Evolutionary conservation across 2,329 filamentous ascomycete genomes (phyloP).

Genomic region (Colletotrichum sp.): DNA sequence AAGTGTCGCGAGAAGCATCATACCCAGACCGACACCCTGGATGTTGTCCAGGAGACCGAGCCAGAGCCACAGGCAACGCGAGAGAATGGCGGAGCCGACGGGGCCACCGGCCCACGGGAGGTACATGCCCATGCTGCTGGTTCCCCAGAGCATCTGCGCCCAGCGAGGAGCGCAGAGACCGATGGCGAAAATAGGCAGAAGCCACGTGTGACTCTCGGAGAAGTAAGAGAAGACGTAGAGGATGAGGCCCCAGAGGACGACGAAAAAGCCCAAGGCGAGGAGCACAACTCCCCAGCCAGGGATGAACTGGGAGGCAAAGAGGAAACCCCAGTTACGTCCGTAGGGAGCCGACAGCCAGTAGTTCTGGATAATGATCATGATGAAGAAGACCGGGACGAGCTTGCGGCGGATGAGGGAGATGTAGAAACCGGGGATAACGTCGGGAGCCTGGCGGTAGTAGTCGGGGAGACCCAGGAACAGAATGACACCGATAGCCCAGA

Average conservation of each 20-base stretch:
- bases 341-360: slow-evolving; percentile 71
- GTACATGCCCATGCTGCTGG: slow-evolving; percentile 63
- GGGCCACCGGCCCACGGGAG: slow-evolving; percentile 64
- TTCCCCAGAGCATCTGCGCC: slow-evolving; percentile 72
- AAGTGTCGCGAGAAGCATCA: slow-evolving; percentile 70
- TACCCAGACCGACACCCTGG: slow-evolving; percentile 71
- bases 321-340: slow-evolving; percentile 70
- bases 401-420: slow-evolving; percentile 65
- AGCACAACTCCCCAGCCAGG: slow-evolving; percentile 61
- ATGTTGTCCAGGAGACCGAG: slow-evolving; percentile 69
- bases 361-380: slow-evolving; percentile 68
- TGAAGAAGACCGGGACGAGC: slow-evolving; percentile 71
- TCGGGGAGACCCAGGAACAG: slow-evolving; percentile 68
- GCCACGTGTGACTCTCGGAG: slow-evolving; percentile 68
- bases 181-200: slow-evolving; percentile 71
- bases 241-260: slow-evolving; percentile 59
- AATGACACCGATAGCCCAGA: slow-evolving; percentile 61
- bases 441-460: slow-evolving; percentile 70
- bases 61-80: slow-evolving; percentile 65
- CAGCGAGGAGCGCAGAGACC: slow-evolving; percentile 70
- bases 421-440: slow-evolving; percentile 70
- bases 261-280: slow-evolving; percentile 60
- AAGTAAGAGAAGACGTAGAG: slow-evolving; percentile 58
- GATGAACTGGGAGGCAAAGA: slow-evolving; percentile 63
- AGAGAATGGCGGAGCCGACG: slow-evolving; percentile 59